Percentiles rank a stretch among this genome's conserved stretches.
phyloP scores from a whole-genome alignment of 179 eudicot genomes.

The Nepenthes alata region DNA sequence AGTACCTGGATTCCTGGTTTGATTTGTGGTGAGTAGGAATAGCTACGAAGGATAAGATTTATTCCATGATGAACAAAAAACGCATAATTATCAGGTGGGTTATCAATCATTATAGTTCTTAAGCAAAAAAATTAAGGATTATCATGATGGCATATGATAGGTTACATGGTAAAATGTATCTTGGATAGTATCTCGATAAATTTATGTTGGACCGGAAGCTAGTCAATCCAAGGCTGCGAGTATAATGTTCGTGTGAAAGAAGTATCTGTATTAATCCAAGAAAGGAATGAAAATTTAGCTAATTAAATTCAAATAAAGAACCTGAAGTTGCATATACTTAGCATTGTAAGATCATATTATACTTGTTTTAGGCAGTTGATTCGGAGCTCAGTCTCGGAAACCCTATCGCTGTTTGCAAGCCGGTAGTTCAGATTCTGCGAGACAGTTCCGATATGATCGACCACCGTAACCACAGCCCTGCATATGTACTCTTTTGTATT shows the following conservation, averaged over 20 bases:
- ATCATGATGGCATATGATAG: neutral
- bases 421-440: constrained; percentile 42
- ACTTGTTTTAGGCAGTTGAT: constrained; percentile 53
- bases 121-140: neutral
- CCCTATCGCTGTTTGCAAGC: constrained; percentile 22
- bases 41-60: neutral
- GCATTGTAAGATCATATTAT: neutral
- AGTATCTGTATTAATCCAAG: constrained; percentile 30
- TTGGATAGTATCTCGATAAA: constrained; percentile 32
- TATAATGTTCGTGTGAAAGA: constrained; percentile 37
- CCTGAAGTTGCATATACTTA: neutral
- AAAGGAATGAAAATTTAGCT: neutral
- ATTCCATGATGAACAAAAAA: neutral
- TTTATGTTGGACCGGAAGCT: constrained; percentile 23
- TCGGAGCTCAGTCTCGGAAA: constrained; percentile 40
- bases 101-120: neutral
- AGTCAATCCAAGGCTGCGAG: constrained; percentile 31
- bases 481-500: constrained; percentile 61
- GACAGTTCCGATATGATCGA: constrained; percentile 63
- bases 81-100: neutral
- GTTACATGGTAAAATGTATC: constrained; percentile 45
- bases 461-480: constrained; percentile 52
- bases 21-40: constrained; percentile 6
- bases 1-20: constrained; percentile 21
- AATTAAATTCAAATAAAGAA: neutral